Base-by-base conservation (phyloP, 768 basidiomycete species). In the Lactarius pseudohatsudake region DNA sequence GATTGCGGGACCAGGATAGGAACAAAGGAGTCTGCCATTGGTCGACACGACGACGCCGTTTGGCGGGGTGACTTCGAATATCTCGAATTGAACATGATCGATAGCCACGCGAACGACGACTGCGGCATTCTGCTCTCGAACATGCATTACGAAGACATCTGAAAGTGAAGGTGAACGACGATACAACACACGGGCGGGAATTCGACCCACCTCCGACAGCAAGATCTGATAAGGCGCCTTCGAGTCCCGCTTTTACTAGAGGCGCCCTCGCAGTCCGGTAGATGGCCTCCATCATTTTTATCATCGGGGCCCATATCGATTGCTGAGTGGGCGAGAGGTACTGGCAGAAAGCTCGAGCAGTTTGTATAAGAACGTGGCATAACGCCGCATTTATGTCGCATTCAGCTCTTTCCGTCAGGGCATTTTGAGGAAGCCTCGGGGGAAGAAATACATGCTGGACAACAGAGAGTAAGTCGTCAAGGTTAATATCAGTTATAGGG, bases 41-140 rank as follows among this genome's bases (percentile, higher is more conserved):
- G 76, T 60, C 2, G 65, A 72, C 73, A 82, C 79, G 22, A 85
- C 76, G 8, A 64, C 64, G 18, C 69, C 72, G 3, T 76, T 69
- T 32, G 73, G 70, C 2, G 81, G 77, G 1, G 81, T 79, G 10
- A 79, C 74, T 68, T 84, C 80, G 64, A 85, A 85, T 20, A 45
- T 45, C 43, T 45, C 64, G 64, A 64, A 65, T 26, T 30, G 59
- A 45, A 65, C 59, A 11, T 36, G 34, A 22, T 65, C 16, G 2
- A 16, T 3, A 28, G 18, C 41, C 7, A 26, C 32, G 50, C 64
- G 64, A n/a, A 65, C 30, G 16, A 65, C 7, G 9, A 65, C 28
- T 36, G 28, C 58, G 15, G 64, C 64, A 22, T 65, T 65, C n/a
- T 60, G 64, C 41, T 50, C 64, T 0, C 59, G 64, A 30, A 65